Conservation (phyloP, 495 filamentous ascomycete genomes). For the Annulohypoxylon stygium region DNA sequence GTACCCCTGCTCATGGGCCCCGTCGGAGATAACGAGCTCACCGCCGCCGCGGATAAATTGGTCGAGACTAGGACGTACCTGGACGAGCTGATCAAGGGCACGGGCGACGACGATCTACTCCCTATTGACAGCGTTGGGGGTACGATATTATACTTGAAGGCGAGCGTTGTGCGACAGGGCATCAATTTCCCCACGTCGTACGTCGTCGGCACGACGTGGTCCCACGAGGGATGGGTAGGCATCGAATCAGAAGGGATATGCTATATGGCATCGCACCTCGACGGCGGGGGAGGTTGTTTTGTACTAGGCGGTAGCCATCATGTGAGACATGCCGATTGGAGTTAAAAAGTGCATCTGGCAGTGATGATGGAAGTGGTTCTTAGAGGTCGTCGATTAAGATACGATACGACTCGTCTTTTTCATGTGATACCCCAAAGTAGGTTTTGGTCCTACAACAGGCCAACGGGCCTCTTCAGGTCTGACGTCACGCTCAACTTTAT, state of each 20-base stretch:
- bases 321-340: slow-evolving; percentile 44
- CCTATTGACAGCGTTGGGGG: slow-evolving; percentile 43
- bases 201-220: slow-evolving; percentile 43
- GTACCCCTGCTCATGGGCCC: slow-evolving; percentile 54
- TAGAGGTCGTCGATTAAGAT: slow-evolving; percentile 12
- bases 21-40: slow-evolving; percentile 57
- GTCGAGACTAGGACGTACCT: slow-evolving; percentile 35
- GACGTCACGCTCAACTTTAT: slow-evolving; percentile 19
- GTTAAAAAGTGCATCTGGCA: slow-evolving; percentile 12
- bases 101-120: slow-evolving; percentile 38
- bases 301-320: slow-evolving; percentile 42
- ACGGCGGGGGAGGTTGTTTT: slow-evolving; percentile 39
- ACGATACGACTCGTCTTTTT: slow-evolving; percentile 6
- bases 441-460: background rate
- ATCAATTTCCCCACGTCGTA: slow-evolving; percentile 39
- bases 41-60: slow-evolving; percentile 55
- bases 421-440: slow-evolving; percentile 31
- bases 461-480: background rate
- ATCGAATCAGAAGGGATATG: slow-evolving; percentile 42
- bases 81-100: slow-evolving; percentile 41
- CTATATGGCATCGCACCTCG: slow-evolving; percentile 39
- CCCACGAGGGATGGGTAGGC: slow-evolving; percentile 42
- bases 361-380: background rate
- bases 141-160: slow-evolving; percentile 38
- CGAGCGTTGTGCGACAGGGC: slow-evolving; percentile 39